Base-by-base conservation (phyloP, 2,329 filamentous ascomycete species). In the Arthrobotrys sphaeroides region DNA sequence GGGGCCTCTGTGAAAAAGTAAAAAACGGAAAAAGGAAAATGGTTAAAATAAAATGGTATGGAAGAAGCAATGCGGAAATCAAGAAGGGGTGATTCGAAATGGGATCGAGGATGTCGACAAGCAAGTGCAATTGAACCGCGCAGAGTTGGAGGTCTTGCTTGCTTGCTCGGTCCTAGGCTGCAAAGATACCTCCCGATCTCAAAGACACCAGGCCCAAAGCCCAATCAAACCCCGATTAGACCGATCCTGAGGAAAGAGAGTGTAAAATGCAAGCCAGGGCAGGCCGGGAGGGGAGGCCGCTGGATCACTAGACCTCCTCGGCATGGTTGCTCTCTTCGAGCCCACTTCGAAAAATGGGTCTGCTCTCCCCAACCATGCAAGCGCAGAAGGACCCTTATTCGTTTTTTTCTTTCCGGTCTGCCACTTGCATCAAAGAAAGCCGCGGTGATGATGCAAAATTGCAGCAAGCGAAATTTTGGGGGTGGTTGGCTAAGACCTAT, bases 121-220 rank as follows among this genome's bases (percentile, higher is more conserved):
- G 43, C 43, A 42, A 53, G 47, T 42, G 10, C n/a, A 66, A 66
- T 74, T 67, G 69, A 61, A 62, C 69, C 69, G 69, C 69, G 53
- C 61, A 61, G 33, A 67, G 61, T 74, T 74, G 69, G 69, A 74
- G 67, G 69, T 61, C 60, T 64, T 40, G 40, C 36, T n/a, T n/a
- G n/a, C n/a, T n/a, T 73, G 20, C 59, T 68, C 66, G 66, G 66
- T 69, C 42, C 66, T 74, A 74, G 69, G 69, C 69, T 74, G 42
- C 69, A 73, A 59, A 74, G 61, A 62, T 67, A 74, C 69, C 55
- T 67, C 43, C 69, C 67, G 59, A 72, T 72, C 67, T 57, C n/a
- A 49, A 55, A 60, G 36, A 72, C 45, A 49, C 66, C 66, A 62
- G 66, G 31, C 43, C 59, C 43, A 45, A 62, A 70, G 43, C 66